These are phyloP conservation scores for Purpureocillium takamizusanense DNA, from an alignment of 2,329 filamentous ascomycete species.

Conservation along the genomic window DNA sequence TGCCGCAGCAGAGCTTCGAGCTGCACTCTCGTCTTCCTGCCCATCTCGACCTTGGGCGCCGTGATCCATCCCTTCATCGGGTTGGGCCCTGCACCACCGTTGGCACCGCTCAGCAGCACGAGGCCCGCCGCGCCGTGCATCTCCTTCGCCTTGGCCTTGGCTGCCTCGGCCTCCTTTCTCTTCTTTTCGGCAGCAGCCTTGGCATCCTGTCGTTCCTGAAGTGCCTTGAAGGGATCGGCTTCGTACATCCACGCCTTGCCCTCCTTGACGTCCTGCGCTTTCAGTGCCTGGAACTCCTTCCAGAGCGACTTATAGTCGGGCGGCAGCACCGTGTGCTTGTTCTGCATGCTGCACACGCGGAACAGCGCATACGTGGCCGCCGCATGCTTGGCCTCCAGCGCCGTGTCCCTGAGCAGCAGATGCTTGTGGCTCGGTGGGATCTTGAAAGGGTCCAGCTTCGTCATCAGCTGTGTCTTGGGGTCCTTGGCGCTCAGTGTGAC, in stretches of 20 bases:
- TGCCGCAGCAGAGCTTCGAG: conserved; percentile 73
- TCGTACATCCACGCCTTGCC: conserved; percentile 86
- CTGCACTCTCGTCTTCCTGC: conserved; percentile 65
- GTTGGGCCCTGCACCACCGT: conserved; percentile 29
- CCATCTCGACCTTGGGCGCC: conserved; percentile 89
- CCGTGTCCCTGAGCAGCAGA: conserved; percentile 65
- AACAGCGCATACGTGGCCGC: conserved; percentile 88
- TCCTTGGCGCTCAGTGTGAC: conserved; percentile 71
- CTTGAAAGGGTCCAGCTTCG: conserved; percentile 70
- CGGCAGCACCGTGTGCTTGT: conserved; percentile 88
- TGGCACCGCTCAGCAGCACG: conserved; percentile 38
- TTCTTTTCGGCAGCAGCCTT: conserved; percentile 72
- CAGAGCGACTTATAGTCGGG: conserved; percentile 84
- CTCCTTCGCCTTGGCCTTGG: conserved; percentile 58
- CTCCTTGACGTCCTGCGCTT: conserved; percentile 69
- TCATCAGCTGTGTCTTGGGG: conserved; percentile 71
- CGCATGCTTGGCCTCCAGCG: conserved; percentile 86
- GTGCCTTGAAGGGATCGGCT: conserved; percentile 81
- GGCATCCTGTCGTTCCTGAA: conserved; percentile 70
- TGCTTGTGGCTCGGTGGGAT: conserved; percentile 70
- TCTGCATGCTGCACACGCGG: conserved; percentile 89
- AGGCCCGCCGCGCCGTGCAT: conserved; percentile 50
- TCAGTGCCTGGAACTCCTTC: conserved; percentile 82
- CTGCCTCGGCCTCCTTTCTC: conserved; percentile 58
- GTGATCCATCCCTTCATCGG: conserved; percentile 70